phyloP scores from a whole-genome alignment of 2,329 filamentous ascomycete genomes.

The Alternaria panax region DNA sequence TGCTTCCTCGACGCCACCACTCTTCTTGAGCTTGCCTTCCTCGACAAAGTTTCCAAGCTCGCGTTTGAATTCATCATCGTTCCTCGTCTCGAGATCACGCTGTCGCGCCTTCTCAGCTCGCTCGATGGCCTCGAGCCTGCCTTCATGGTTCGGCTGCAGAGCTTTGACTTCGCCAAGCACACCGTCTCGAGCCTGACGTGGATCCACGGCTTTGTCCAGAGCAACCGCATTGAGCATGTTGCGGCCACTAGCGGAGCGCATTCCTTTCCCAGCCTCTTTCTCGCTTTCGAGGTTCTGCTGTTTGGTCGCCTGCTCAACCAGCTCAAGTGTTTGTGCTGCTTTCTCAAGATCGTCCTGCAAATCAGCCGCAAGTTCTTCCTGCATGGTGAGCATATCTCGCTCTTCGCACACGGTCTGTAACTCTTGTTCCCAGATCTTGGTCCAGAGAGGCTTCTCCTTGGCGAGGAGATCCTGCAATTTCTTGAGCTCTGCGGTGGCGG shows the following conservation, averaged over 20 bases:
- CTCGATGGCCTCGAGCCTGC: conserved; percentile 92
- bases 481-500: conserved; percentile 84
- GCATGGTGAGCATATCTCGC: conserved; percentile 90
- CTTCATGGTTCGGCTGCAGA: conserved; percentile 91
- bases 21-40: conserved; percentile 93
- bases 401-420: conserved; percentile 95
- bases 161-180: conserved; percentile 93
- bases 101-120: conserved; percentile 92
- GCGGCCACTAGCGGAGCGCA: conserved; percentile 58
- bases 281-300: conserved; percentile 84
- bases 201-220: conserved; percentile 67
- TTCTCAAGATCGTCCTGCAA: conserved; percentile 95
- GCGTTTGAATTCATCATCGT: conserved; percentile 78
- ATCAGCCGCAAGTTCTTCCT: conserved; percentile 93
- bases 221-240: conserved; percentile 45
- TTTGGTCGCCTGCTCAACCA: conserved; percentile 98
- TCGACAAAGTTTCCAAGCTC: conserved; percentile 86
- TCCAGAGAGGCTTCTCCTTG: conserved; percentile 94
- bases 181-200: conserved; percentile 83
- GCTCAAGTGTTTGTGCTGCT: conserved; percentile 87
- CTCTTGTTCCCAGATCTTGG: conserved; percentile 99
- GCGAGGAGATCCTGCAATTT: conserved; percentile 93
- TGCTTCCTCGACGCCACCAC: conserved; percentile 91
- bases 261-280: conserved; percentile 57
- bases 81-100: conserved; percentile 82